Base-by-base conservation (phyloP, 164 flowering plant species). In the Stephania cephalantha region DNA sequence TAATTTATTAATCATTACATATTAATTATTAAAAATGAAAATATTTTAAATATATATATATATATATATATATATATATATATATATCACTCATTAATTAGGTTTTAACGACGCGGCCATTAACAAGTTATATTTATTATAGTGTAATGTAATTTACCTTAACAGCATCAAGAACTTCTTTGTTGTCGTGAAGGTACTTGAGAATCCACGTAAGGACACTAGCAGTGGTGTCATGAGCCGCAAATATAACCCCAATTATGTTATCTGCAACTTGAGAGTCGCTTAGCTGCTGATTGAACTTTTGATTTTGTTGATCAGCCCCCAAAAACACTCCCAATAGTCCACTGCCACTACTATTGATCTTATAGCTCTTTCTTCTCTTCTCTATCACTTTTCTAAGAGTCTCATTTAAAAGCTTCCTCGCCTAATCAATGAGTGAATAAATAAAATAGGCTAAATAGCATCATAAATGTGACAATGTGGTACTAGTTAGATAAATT, bases 191-290 rank as follows among this genome's bases (percentile, higher is more conserved):
- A 74, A 94, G 69, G 79, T 89, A 91, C 79, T 94, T 94, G 22
- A 94, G 79, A 46, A 90, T 61, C 98, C 98, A 71, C 7, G 71
- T 68, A 29, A 91, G 83, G n/a, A 84, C 90, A 78, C 90, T 89
- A 0, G 97, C 98, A n/a, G 98, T 94, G 0, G 98, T 94, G 72
- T 94, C 98, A 35, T 87, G 96, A 55, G 98, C 98, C 30, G 98
- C 98, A 65, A 94, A 94, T 11, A 94, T 88, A 0, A 92, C 92
- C 52, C 98, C 97, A 10, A 94, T 92, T 46, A 94, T 83, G 71
- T 94, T 92, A 79, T 92, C 98, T 5, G 93, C 90, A 5, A 92
- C 83, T 72, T 94, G 95, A 58, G 85, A 77, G 68, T 94, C 95
- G n/a, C 80, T 89, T 0, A 92, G 86, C 10, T 81, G 86, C 10